phyloP scores from a whole-genome alignment of 164 flowering plant species.

The Piper longum region DNA sequence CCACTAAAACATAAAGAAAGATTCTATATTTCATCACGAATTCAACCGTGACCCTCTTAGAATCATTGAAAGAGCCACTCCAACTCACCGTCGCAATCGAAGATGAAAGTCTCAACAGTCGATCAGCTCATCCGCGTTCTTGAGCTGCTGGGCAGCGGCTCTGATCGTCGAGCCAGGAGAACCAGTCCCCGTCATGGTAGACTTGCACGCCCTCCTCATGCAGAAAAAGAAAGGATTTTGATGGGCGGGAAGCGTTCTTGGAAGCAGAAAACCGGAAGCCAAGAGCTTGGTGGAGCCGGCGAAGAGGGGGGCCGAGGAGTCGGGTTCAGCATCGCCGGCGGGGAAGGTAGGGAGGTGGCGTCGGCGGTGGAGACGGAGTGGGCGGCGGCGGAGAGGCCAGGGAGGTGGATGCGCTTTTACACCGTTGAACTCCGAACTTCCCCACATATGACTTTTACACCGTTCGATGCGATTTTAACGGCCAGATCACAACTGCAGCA shows the following conservation, averaged over 20 bases:
- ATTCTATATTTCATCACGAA: neutral
- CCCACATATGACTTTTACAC: too few species aligned
- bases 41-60: neutral
- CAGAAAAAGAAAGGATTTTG: constrained; percentile 2
- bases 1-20: neutral
- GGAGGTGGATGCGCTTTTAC: too few species aligned
- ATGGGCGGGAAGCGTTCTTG: constrained; percentile 2
- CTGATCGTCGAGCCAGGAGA: constrained; percentile 10
- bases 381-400: too few species aligned
- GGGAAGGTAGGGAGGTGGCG: too few species aligned
- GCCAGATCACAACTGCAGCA: too few species aligned
- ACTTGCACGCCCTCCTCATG: neutral
- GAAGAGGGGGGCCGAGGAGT: constrained; percentile 3
- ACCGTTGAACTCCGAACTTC: too few species aligned
- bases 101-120: constrained; percentile 91
- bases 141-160: constrained; percentile 42
- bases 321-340: constrained; percentile 14
- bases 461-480: too few species aligned
- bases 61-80: neutral
- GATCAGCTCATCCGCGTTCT: constrained; percentile 70
- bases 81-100: constrained; percentile 85
- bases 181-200: constrained; percentile 22
- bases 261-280: constrained; percentile 6
- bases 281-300: constrained; percentile 1
- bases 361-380: too few species aligned